These are phyloP conservation scores for Pichia sp. DNA, from an alignment of 1,139 yeast species.

Conservation along the genomic window DNA sequence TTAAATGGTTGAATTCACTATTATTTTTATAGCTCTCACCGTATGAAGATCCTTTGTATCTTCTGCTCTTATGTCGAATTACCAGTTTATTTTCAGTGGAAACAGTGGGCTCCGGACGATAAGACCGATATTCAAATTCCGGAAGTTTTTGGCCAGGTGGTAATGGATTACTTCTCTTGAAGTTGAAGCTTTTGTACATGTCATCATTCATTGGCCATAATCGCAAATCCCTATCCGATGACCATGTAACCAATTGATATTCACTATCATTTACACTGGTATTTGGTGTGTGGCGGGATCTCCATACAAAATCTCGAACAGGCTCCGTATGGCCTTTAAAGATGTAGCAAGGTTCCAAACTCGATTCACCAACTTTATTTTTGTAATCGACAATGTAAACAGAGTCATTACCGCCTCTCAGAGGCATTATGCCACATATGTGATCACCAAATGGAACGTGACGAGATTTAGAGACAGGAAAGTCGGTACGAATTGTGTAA, in stretches of 20 bases:
- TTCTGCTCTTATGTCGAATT: constrained; percentile 21
- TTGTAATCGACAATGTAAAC: constrained; percentile 62
- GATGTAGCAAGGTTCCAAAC: constrained; percentile 53
- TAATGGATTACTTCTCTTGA: constrained; percentile 37
- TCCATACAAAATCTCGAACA: constrained; percentile 84
- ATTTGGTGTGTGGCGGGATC: constrained; percentile 49
- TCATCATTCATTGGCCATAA: constrained; percentile 73
- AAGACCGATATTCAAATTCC: constrained; percentile 47
- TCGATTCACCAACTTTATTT: constrained; percentile 35
- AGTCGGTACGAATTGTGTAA: constrained; percentile 63
- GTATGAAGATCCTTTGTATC: constrained; percentile 3
- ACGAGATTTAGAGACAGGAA: constrained; percentile 86
- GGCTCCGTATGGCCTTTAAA: constrained; percentile 84
- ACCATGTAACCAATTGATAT: constrained; percentile 90
- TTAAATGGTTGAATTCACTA: constrained; percentile 53
- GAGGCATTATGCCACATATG: constrained; percentile 83
- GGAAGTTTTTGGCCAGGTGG: constrained; percentile 33
- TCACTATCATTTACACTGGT: constrained; percentile 63
- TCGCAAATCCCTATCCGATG: constrained; percentile 78
- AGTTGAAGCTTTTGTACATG: constrained; percentile 56
- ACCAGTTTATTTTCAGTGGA: constrained; percentile 24
- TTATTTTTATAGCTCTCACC: constrained; percentile 15
- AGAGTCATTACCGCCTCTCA: constrained; percentile 78
- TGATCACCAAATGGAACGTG: constrained; percentile 86
- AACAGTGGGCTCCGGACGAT: constrained; percentile 44